Conservation (phyloP, 179 eudicot species). For the Beta lomatogona region DNA sequence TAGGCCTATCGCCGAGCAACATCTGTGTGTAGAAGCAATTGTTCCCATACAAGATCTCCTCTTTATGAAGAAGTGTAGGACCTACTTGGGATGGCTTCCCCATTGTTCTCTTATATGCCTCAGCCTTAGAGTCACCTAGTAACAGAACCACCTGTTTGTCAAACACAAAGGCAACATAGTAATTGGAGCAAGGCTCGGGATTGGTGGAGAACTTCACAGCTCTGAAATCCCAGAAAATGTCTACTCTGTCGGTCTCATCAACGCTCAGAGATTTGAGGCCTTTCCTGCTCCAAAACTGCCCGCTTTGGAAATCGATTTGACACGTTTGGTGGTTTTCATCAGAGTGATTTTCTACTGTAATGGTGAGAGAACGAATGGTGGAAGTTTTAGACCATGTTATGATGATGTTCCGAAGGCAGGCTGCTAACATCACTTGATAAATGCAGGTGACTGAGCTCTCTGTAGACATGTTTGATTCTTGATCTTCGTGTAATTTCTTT, state of each 20-base stretch:
- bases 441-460: constrained; percentile 37
- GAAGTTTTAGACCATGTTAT: constrained; percentile 32
- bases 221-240: constrained; percentile 47
- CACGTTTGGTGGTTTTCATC: constrained; percentile 37
- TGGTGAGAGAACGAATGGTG: constrained; percentile 23
- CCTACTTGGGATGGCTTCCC: constrained; percentile 15
- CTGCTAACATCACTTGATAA: constrained; percentile 24
- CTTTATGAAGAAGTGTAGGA: constrained; percentile 43
- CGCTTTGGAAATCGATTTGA: constrained; percentile 30
- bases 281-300: constrained; percentile 38
- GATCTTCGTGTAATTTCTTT: constrained; percentile 12
- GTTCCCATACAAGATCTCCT: constrained; percentile 55
- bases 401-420: constrained; percentile 19
- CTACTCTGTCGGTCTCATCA: constrained; percentile 31
- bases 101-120: constrained; percentile 43
- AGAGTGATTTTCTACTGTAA: constrained; percentile 24
- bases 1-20: constrained; percentile 51
- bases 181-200: constrained; percentile 56
- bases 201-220: constrained; percentile 48
- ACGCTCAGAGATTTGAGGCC: constrained; percentile 34
- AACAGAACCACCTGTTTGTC: constrained; percentile 43
- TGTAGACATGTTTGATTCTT: background rate
- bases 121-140: constrained; percentile 46
- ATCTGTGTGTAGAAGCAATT: constrained; percentile 38
- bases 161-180: constrained; percentile 43